Base-by-base conservation (phyloP, 2,329 filamentous ascomycete species). In the Aspergillus flavus region DNA sequence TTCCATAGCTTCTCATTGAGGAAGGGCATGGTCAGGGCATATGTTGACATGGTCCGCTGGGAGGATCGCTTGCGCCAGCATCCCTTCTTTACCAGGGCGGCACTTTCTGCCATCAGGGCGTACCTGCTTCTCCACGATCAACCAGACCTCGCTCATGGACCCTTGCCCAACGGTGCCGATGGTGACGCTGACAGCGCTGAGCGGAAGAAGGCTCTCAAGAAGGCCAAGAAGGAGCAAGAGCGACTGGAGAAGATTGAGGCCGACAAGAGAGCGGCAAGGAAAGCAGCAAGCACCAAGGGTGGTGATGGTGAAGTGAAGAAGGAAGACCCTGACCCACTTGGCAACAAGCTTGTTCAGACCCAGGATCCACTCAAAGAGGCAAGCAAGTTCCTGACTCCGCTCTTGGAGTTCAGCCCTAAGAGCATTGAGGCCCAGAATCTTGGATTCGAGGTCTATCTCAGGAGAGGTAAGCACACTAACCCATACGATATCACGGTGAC, bases 1-100 rank as follows among this genome's bases (percentile, higher is more conserved):
- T 99, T 99, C 83, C 96, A 99, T 83, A 93, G 89, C 76, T 99
- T 99, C 79, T 97, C 93, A 23, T 83, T 99, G n/a, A 86, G 95
- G 23, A 99, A 98, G 79, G 96, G 96, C 16, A 94, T 97, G 83
- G 92, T 98, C 64, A 86, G 94, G 61, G 92, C 95, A 1, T 99
- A 99, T 75, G 84, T 99, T 46, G 94, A 97, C 71, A 97, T 99
- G 93, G 85, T 99, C 54, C 88, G 91, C 70, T 99, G 95, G 96
- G 94, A 98, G 76, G 94, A 99, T 75, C 88, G 89, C 65, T 80
- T 98, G 52, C 89, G 93, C 60, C 91, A 96, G 71, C 95, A 99
- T 76, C 95, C 95, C 1, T 97, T 96, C 82, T 99, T 92, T 80
- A 90, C 91, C 5, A 86, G 93, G 52, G 91, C 92, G 56, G 94